Evolutionary conservation across 2,329 filamentous ascomycete species (phyloP).

Genomic region (Myriangium duriaei): DNA sequence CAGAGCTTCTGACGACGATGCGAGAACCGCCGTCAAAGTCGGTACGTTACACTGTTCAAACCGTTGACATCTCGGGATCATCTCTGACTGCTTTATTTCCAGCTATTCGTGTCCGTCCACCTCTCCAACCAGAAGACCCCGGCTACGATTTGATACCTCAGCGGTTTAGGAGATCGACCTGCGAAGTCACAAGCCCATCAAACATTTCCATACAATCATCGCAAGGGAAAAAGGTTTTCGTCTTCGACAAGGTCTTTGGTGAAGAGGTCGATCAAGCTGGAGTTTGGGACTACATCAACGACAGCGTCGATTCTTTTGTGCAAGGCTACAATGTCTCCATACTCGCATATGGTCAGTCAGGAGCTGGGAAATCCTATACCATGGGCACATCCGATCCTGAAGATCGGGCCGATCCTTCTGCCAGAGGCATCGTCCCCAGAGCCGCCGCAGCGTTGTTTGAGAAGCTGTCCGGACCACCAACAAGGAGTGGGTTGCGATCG

Average conservation of each 20-base stretch:
- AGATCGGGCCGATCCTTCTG: constrained; percentile 36
- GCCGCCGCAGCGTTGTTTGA: constrained; percentile 81
- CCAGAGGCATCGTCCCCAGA: constrained; percentile 83
- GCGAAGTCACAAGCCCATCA: constrained; percentile 76
- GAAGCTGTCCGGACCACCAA: constrained; percentile 56
- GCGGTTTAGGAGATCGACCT: constrained; percentile 84
- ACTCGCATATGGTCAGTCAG: constrained; percentile 92
- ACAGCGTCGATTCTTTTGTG: constrained; percentile 79
- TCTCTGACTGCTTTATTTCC: constrained; percentile 13
- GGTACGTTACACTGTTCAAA: constrained; percentile 48
- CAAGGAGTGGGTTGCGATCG: constrained; percentile 57
- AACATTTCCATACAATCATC: constrained; percentile 80
- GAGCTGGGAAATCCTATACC: constrained; percentile 94
- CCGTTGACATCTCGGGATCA: constrained; percentile 9
- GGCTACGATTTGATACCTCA: constrained; percentile 92
- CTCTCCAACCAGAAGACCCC: constrained; percentile 70
- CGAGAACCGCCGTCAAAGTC: constrained; percentile 87
- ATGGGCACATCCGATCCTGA: constrained; percentile 88
- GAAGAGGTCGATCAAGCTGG: constrained; percentile 76
- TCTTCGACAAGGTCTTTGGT: constrained; percentile 90
- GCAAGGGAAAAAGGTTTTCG: constrained; percentile 86
- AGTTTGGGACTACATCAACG: constrained; percentile 84
- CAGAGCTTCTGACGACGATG: constrained; percentile 78
- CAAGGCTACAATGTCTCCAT: constrained; percentile 98
- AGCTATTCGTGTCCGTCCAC: constrained; percentile 89